Evolutionary conservation across 2,329 filamentous ascomycete genomes (phyloP).

Genomic region (Diaporthe ampelina): DNA sequence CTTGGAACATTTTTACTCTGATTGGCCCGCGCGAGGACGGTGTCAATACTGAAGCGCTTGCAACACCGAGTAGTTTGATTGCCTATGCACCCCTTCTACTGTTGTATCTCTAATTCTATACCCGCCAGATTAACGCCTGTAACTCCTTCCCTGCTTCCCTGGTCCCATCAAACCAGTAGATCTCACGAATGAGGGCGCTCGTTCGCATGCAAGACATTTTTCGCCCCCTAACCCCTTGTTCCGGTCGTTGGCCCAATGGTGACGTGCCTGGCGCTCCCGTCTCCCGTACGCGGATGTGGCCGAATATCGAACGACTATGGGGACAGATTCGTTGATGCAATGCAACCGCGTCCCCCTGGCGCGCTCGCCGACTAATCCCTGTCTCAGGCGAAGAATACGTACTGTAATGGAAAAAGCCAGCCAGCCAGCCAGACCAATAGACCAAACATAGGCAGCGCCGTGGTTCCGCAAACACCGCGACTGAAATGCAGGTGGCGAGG

Average conservation of each 20-base stretch:
- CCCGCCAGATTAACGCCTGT: background rate
- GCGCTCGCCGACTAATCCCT: background rate
- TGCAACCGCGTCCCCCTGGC: constrained; percentile 28
- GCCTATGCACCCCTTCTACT: background rate
- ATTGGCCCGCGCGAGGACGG: background rate
- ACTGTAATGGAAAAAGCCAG: background rate
- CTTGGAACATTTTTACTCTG: background rate
- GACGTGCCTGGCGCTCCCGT: constrained; percentile 17
- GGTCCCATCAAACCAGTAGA: background rate
- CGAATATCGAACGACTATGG: constrained; percentile 27
- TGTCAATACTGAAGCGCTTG: constrained; percentile 9
- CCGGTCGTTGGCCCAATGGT: background rate
- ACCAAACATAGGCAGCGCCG: background rate
- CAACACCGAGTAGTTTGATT: background rate
- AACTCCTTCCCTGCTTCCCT: background rate
- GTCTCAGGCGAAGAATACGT: background rate
- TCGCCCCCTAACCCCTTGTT: background rate
- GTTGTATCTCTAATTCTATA: background rate
- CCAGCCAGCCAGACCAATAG: background rate
- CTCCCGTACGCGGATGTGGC: constrained; percentile 16
- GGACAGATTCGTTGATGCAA: background rate
- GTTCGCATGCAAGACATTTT: constrained; percentile 23
- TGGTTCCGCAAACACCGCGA: constrained; percentile 10
- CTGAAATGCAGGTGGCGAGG: constrained; percentile 13
- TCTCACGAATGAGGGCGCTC: background rate